Base-by-base conservation (phyloP, 352 stramenopile species). In the Globisporangium viniferum region DNA sequence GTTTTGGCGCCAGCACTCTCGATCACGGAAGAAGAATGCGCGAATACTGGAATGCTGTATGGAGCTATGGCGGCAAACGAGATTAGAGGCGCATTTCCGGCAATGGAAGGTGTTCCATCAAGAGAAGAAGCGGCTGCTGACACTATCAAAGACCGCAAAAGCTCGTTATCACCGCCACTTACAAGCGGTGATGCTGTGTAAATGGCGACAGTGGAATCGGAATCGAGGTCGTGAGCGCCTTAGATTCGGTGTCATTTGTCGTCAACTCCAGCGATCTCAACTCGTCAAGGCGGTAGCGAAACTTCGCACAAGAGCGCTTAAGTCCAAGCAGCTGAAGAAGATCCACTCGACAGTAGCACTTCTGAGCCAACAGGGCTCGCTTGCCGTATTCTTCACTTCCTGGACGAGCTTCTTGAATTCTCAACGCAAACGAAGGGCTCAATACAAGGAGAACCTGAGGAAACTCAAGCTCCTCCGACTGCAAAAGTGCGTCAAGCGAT, bases 31-130 rank as follows among this genome's bases (percentile, higher is more conserved):
- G 46, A 61, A n/a, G 7, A 36, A n/a, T 48, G 62, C 58, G 20
- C 53, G 33, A 6, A n/a, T 31, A 15, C 22, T 63, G 44, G 2
- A 49, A 20, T 27, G 27, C 18, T 67, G 62, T 20, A 10, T 67
- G 5, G 20, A 5, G 8, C 3, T 81, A 12, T 77, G 66, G 66
- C 71, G 61, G 7, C 73, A 74, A 35, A 69, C 61, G 8, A 49
- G 64, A 0, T 48, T 81, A 5, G 67, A 53, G 1, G 63, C 48
- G 24, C 44, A 44, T 3, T 82, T 80, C 49, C 66, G 61, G 29
- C 9, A 62, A 1, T 65, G 60, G 67, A 22, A 64, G 6, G 53
- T 22, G 9, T 64, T 69, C 33, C 9, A 22, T 20, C 39, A 29
- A 9, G 22, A 24, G 9, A 33, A 33, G 10, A 69, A 59, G 31